Conservation (phyloP, 345 rosid species). For the Noccaea caerulescens region DNA sequence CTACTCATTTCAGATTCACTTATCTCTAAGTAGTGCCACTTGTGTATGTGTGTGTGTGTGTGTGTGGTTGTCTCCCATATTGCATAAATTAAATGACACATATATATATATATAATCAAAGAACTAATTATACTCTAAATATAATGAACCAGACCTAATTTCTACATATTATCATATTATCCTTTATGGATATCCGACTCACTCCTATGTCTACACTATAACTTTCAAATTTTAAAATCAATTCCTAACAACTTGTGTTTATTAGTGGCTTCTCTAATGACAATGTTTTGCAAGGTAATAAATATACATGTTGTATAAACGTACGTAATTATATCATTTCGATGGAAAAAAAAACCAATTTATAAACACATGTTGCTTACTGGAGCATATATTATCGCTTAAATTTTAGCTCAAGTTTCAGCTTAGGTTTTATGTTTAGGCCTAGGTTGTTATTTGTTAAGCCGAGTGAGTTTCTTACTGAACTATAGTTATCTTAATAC, state of each 20-base stretch:
- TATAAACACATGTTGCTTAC: too few relatives aligned
- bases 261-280: slow-evolving; percentile 24
- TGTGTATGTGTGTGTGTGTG: slow-evolving; percentile 39
- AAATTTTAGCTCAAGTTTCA: neutral
- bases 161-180: slow-evolving; percentile 38
- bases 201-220: slow-evolving; percentile 32
- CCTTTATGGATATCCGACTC: slow-evolving; percentile 47
- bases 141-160: slow-evolving; percentile 38
- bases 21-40: slow-evolving; percentile 36
- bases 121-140: neutral
- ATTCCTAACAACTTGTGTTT: slow-evolving; percentile 29
- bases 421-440: neutral
- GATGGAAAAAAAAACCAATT: too few relatives aligned
- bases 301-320: slow-evolving; percentile 16
- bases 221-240: slow-evolving; percentile 9
- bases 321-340: too few relatives aligned
- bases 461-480: neutral
- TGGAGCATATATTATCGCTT: neutral
- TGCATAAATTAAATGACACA: slow-evolving; percentile 26
- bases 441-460: neutral
- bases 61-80: slow-evolving; percentile 42
- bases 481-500: neutral
- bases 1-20: slow-evolving; percentile 29
- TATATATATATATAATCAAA: slow-evolving; percentile 5
- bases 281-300: slow-evolving; percentile 1